Base-by-base conservation (phyloP, 2,329 filamentous ascomycete genomes). In the Colletotrichum theobromicola region DNA sequence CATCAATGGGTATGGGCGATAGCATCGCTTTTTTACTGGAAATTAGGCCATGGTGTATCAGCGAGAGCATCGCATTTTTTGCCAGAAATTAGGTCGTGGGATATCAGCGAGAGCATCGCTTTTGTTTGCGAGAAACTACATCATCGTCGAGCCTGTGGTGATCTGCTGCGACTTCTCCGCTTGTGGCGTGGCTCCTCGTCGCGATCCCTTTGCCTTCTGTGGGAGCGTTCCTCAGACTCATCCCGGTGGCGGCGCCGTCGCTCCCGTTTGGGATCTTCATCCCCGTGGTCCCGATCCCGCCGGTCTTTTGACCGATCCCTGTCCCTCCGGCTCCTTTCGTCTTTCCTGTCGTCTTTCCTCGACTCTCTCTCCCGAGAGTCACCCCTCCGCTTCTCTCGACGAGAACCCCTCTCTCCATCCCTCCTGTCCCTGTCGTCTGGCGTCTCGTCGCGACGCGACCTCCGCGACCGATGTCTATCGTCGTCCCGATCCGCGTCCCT, bases 391-490 rank as follows among this genome's bases (percentile, higher is more conserved):
- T 75, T 77, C 67, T 85, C 76, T 67, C 80, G 70, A 5, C 78
- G 79, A 35, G 70, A 72, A 26, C 77, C 72, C 28, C 75, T 63
- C 10, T 82, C 80, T 24, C 79, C 72, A 5, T 74, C 67, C 15
- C 79, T 79, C 6, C 78, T 77, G 28, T 80, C 80, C 32, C 63
- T 75, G 10, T 80, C 79, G 1, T 76, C 77, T 0, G 83, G 80
- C 1, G 83, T 82, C 35, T 83, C 82, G 37, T 87, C 85, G 21
- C 84, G 81, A 62, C 80, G 82, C 16, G 86, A 84, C 73, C 81
- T 84, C 63, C 77, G 72, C 24, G 77, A 74, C 53, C 76, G 77
- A 4, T 78, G 78, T 2, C 78, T 78, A 7, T 82, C 80, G 7
- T 81, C 81, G 7, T 83, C 80, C 1, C 78, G 80, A 16, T 81